Evolutionary conservation across 306 rosid genomes (phyloP).

Genomic region (Cercis canadensis): DNA sequence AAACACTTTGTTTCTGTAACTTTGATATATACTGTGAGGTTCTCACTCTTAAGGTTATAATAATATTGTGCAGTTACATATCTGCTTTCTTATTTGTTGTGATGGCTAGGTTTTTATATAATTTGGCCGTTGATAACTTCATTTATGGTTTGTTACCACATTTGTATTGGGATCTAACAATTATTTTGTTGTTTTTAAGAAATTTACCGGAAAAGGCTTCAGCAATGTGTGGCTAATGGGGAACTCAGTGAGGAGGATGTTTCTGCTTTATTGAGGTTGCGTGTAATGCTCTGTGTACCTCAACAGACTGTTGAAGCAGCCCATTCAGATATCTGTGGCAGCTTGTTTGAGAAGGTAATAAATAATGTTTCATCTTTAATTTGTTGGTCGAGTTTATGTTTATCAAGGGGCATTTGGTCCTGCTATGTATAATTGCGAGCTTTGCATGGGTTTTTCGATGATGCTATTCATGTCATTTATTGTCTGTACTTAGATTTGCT

Average conservation of each 20-base stretch:
- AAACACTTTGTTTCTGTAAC: neutral
- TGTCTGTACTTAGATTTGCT: neutral
- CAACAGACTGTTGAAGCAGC: slow-evolving; percentile 90
- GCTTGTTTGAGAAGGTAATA: slow-evolving; percentile 89
- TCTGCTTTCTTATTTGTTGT: slow-evolving; percentile 21
- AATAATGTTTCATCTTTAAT: slow-evolving; percentile 1
- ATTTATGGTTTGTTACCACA: slow-evolving; percentile 17
- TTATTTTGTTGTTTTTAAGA: slow-evolving; percentile 49
- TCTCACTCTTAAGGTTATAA: slow-evolving; percentile 1
- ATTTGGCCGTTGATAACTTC: slow-evolving; percentile 2
- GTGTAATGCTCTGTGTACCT: slow-evolving; percentile 93
- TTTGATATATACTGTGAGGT: neutral
- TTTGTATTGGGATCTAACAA: slow-evolving; percentile 40
- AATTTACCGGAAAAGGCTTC: slow-evolving; percentile 97
- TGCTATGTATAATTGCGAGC: slow-evolving; percentile 16
- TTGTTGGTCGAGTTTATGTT: slow-evolving; percentile 10
- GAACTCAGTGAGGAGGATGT: slow-evolving; percentile 82
- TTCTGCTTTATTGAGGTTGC: slow-evolving; percentile 81
- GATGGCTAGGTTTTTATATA: slow-evolving; percentile 11
- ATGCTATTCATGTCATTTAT: neutral
- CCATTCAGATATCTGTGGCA: slow-evolving; percentile 94
- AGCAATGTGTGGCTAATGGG: slow-evolving; percentile 89
- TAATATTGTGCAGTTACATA: slow-evolving; percentile 8
- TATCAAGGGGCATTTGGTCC: slow-evolving; percentile 25
- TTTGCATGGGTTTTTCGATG: neutral